Evolutionary conservation across 108 stramenopile genomes (phyloP).

Genomic region (Parmales sp.): DNA sequence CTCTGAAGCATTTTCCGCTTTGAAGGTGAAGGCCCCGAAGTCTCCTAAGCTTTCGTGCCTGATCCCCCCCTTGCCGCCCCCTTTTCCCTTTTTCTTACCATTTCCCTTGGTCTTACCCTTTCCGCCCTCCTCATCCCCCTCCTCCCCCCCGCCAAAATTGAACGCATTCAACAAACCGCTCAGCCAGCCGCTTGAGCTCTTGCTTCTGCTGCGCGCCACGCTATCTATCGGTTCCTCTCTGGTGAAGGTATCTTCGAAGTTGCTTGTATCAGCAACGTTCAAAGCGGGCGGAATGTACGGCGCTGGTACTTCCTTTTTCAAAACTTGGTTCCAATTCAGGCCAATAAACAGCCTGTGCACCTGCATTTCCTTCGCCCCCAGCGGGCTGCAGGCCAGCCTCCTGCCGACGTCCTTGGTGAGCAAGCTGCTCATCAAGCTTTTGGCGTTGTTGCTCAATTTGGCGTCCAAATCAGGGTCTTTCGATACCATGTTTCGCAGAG

Average conservation of each 20-base stretch:
- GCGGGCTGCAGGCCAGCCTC: background rate
- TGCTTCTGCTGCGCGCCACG: background rate
- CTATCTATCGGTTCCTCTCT: slow-evolving; percentile 19
- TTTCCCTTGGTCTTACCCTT: background rate
- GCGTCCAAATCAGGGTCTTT: slow-evolving; percentile 7
- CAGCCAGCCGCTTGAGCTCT: too few relatives aligned
- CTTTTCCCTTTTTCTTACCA: background rate
- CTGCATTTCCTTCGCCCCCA: slow-evolving; percentile 1
- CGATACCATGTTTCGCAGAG: slow-evolving; percentile 27
- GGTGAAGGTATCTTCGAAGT: slow-evolving; percentile 25
- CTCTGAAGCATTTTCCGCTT: background rate
- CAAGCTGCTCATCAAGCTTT: background rate
- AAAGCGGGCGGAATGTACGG: slow-evolving; percentile 15
- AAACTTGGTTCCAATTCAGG: slow-evolving; percentile 9
- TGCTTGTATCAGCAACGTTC: slow-evolving; percentile 12
- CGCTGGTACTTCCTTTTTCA: background rate
- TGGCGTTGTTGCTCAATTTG: background rate
- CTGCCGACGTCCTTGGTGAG: slow-evolving; percentile 1
- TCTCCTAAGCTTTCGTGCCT: background rate
- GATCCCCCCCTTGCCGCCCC: background rate
- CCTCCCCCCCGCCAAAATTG: background rate
- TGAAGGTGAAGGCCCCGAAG: background rate
- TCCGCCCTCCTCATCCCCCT: background rate
- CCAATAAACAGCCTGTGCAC: slow-evolving; percentile 4
- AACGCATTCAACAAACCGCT: background rate